Evolutionary conservation across 768 basidiomycete genomes (phyloP).

Genomic region (Dioszegia hungarica): DNA sequence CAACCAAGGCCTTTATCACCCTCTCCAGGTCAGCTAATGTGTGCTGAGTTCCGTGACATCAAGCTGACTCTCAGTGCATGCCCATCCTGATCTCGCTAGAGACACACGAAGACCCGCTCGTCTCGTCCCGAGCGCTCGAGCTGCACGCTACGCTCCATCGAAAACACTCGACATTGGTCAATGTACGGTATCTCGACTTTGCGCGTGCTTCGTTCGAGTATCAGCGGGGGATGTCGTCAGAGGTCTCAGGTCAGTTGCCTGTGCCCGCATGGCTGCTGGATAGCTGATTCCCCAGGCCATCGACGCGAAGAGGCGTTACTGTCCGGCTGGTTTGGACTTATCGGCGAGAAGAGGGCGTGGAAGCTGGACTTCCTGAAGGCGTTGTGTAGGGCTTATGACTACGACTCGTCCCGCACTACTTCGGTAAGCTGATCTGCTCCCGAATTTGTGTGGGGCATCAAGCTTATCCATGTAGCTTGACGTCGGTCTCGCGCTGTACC

Average conservation of each 20-base stretch:
- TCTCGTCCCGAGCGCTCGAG: slow-evolving; percentile 71
- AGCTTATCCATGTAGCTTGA: slow-evolving; percentile 44
- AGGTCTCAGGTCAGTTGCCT: slow-evolving; percentile 20
- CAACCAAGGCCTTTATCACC: slow-evolving; percentile 91
- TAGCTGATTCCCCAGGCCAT: slow-evolving; percentile 45
- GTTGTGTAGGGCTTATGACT: slow-evolving; percentile 72
- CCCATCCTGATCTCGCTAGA: slow-evolving; percentile 91
- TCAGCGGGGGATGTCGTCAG: slow-evolving; percentile 55
- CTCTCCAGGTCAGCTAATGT: slow-evolving; percentile 63
- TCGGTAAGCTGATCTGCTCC: slow-evolving; percentile 3
- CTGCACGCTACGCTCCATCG: slow-evolving; percentile 75
- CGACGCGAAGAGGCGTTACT: slow-evolving; percentile 68
- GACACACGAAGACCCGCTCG: slow-evolving; percentile 61
- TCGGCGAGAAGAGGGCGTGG: slow-evolving; percentile 81
- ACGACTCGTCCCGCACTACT: slow-evolving; percentile 55
- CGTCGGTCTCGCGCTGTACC: slow-evolving; percentile 79
- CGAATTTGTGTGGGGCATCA: background rate
- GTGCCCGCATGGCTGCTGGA: slow-evolving; percentile 8
- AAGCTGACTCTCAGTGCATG: slow-evolving; percentile 61
- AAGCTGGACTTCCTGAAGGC: slow-evolving; percentile 83
- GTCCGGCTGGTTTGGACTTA: slow-evolving; percentile 83
- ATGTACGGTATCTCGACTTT: slow-evolving; percentile 74
- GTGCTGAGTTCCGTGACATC: background rate
- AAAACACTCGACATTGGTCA: slow-evolving; percentile 85
- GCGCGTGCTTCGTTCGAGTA: slow-evolving; percentile 79